A percentile compares a stretch with the other conserved stretches of the same genome.
phyloP scores from a whole-genome alignment of 2,329 filamentous ascomycete genomes.

The Fusarium coicis region DNA sequence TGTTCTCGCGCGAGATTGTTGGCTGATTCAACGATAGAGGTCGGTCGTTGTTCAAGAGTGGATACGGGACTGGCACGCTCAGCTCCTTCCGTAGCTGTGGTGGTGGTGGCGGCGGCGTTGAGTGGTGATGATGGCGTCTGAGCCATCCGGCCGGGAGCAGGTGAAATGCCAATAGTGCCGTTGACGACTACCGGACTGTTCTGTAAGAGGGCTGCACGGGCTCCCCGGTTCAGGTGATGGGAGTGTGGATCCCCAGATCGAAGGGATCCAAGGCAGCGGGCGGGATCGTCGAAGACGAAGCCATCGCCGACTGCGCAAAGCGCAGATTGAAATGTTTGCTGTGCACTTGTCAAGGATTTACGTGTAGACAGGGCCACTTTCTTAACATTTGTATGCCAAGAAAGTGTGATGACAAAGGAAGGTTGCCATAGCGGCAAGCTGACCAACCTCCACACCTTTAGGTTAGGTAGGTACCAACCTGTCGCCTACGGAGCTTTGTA shows the following conservation, averaged over 20 bases:
- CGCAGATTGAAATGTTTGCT: not conserved
- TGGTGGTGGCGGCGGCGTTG: not conserved
- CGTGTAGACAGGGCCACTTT: not conserved
- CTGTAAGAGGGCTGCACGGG: not conserved
- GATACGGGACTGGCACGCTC: accelerated
- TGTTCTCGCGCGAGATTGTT: not conserved
- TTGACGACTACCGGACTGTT: not conserved
- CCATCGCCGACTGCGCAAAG: not conserved
- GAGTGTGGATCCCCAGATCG: not conserved
- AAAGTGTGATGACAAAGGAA: not conserved
- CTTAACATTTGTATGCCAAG: not conserved
- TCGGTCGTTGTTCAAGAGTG: not conserved
- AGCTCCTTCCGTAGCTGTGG: not conserved
- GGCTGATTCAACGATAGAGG: too few species aligned
- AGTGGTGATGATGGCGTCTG: not conserved
- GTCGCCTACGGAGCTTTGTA: too few species aligned
- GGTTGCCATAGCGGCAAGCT: too few species aligned
- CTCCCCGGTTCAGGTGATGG: not conserved
- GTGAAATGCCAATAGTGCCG: not conserved
- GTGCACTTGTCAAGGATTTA: not conserved
- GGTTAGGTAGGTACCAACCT: too few species aligned
- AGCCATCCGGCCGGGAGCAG: not conserved
- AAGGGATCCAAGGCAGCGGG: not conserved
- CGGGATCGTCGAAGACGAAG: accelerated
- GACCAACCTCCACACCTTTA: too few species aligned